These are phyloP conservation scores for Solanum rostratum DNA, from an alignment of 257 asterid species.

Conservation along the genomic window DNA sequence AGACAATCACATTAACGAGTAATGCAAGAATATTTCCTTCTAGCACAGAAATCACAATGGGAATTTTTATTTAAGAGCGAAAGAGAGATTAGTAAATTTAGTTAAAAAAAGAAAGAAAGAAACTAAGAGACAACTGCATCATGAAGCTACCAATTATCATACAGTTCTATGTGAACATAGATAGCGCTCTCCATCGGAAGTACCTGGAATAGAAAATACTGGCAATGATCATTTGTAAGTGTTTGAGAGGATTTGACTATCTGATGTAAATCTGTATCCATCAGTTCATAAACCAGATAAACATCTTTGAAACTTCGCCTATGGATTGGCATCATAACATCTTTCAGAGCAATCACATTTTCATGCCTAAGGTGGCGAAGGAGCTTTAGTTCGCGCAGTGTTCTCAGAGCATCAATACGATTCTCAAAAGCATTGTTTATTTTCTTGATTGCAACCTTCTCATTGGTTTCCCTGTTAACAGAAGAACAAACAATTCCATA, in stretches of 20 bases:
- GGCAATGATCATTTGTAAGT: slow-evolving; percentile 50
- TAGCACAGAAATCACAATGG: not conserved
- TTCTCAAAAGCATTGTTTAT: slow-evolving; percentile 49
- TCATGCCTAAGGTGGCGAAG: slow-evolving; percentile 49
- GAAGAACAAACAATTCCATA: slow-evolving; percentile 59
- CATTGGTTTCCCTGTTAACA: slow-evolving; percentile 40
- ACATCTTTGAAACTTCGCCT: slow-evolving; percentile 47
- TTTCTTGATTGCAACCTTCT: slow-evolving; percentile 54
- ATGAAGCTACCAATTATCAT: not conserved
- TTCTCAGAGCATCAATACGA: slow-evolving; percentile 41
- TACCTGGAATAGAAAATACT: slow-evolving; percentile 59
- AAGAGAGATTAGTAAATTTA: not conserved
- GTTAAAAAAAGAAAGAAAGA: no score
- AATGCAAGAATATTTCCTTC: not conserved
- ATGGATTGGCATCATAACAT: slow-evolving; percentile 47
- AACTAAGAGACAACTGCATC: not conserved
- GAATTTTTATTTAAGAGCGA: not conserved
- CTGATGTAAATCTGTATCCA: slow-evolving; percentile 60
- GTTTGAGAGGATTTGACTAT: slow-evolving; percentile 53
- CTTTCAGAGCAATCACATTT: slow-evolving; percentile 51
- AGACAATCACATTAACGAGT: not conserved
- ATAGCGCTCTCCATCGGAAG: not conserved
- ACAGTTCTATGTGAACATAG: not conserved
- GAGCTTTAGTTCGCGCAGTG: slow-evolving; percentile 54
- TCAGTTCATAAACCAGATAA: slow-evolving; percentile 54